These are phyloP conservation scores for Chaetomium strumarium DNA, from an alignment of 2,329 filamentous ascomycete species.

Conservation along the genomic window DNA sequence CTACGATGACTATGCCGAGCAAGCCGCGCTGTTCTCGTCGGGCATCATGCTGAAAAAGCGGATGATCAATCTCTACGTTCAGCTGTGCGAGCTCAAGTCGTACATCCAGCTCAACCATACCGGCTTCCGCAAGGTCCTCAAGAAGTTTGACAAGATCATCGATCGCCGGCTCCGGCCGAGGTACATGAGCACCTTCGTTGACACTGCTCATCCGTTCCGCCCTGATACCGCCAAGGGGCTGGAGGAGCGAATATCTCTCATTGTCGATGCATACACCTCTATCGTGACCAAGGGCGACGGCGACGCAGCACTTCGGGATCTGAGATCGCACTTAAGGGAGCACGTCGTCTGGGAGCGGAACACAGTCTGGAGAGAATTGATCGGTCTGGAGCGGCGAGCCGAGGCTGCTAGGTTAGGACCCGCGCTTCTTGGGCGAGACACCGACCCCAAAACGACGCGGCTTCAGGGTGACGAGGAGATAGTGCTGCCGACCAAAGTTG, in stretches of 20 bases:
- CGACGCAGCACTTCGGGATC: slow-evolving; percentile 70
- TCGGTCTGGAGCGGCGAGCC: slow-evolving; percentile 90
- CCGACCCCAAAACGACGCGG: slow-evolving; percentile 60
- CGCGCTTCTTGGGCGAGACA: slow-evolving; percentile 71
- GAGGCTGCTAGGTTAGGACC: slow-evolving; percentile 89
- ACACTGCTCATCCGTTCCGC: slow-evolving; percentile 75
- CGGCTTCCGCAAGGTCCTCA: slow-evolving; percentile 91
- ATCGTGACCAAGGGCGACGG: slow-evolving; percentile 79
- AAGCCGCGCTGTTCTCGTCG: slow-evolving; percentile 59
- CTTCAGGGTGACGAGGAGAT: slow-evolving; percentile 81
- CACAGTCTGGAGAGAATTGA: slow-evolving; percentile 98
- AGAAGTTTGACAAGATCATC: slow-evolving; percentile 97
- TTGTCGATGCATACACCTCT: slow-evolving; percentile 75
- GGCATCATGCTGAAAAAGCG: slow-evolving; percentile 89
- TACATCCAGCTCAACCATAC: slow-evolving; percentile 95
- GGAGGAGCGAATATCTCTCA: slow-evolving; percentile 63
- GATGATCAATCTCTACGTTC: slow-evolving; percentile 80
- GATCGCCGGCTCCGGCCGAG: slow-evolving; percentile 71
- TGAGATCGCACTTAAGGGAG: slow-evolving; percentile 85
- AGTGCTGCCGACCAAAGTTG: slow-evolving; percentile 54
- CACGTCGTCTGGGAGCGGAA: slow-evolving; percentile 99
- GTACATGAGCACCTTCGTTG: slow-evolving; percentile 71
- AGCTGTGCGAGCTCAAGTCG: slow-evolving; percentile 90
- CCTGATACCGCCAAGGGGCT: slow-evolving; percentile 64
- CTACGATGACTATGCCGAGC: slow-evolving; percentile 74